Base-by-base conservation (phyloP, 805 yeast genomes). In the Blastobotrys peoriensis region DNA sequence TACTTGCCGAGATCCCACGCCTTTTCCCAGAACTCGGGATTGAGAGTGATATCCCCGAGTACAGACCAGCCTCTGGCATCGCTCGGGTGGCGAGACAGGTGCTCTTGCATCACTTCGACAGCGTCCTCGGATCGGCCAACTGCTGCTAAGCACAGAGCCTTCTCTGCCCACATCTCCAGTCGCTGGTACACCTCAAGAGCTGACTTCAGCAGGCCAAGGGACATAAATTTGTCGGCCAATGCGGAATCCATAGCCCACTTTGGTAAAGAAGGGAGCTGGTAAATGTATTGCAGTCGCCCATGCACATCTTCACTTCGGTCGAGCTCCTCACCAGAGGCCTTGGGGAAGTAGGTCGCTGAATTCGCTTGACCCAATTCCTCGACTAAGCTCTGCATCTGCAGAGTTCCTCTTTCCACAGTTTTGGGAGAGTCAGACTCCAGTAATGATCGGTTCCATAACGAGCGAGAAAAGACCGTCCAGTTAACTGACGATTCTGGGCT, bases 391-490 rank as follows among this genome's bases (percentile, higher is more conserved):
- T 89, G 91, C 82, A 93, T 81, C 64, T 93, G 98, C 41, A 93
- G 69, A 3, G 89, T 80, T 41, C 98, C 98, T 61, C 98, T 75
- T 65, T 93, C 98, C 19, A 91, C 82, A 1, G 97, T 91, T 59
- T 84, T 81, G 1, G 95, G 79, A 52, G 79, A 81, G 40, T 74
- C 72, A 0, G 95, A 76, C 61, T 93, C 98, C 30, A 89, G 68
- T 17, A 85, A 56, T 5, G 96, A 86, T 61, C 98, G 76, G 57
- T 83, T 85, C 96, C 97, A 93, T 36, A 93, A 67, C 0, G 95
- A 84, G 50, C 89, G 72, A 2, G 89, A 78, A 56, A 81, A 87
- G 3, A 91, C 62, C 1, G 84, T 65, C 88, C 96, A 88, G 61
- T 86, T 83, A 15, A 76, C 73, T 1, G 66, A 51, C 3, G 67